Conservation (phyloP, 2,329 filamentous ascomycete genomes). For the Pseudocercospora crystallina region DNA sequence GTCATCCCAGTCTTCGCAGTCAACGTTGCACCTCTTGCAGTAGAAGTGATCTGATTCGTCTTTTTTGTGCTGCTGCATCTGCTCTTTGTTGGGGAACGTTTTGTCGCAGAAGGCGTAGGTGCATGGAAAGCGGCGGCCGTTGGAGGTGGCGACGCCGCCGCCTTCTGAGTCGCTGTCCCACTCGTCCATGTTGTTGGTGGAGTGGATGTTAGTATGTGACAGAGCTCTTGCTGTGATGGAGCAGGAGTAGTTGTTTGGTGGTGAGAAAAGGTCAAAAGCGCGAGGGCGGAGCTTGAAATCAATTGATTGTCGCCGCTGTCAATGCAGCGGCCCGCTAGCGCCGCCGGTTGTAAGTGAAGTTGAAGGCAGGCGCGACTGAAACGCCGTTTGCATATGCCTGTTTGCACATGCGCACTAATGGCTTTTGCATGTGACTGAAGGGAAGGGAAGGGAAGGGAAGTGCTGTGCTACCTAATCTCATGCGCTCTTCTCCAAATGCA, state of each 20-base stretch:
- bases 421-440: not conserved
- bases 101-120: conserved; percentile 49
- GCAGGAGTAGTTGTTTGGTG: not conserved
- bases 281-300: too few species aligned
- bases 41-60: conserved; percentile 44
- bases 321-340: too few species aligned
- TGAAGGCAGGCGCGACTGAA: not conserved
- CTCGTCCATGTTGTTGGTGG: not conserved
- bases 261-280: too few species aligned
- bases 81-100: conserved; percentile 46
- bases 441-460: not conserved
- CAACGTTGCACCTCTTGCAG: conserved; percentile 45
- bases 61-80: conserved; percentile 55
- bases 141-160: too few species aligned
- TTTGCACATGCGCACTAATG: not conserved
- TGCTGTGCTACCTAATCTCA: not conserved
- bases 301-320: too few species aligned
- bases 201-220: not conserved
- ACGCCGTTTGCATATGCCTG: not conserved
- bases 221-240: not conserved
- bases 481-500: too few species aligned
- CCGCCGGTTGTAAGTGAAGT: not conserved
- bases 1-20: conserved; percentile 35
- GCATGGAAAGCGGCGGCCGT: conserved; percentile 31
- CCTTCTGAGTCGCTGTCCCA: too few species aligned